Evolutionary conservation across 805 yeast species (phyloP).

Genomic region (Kodamaea kaohsiungensis): DNA sequence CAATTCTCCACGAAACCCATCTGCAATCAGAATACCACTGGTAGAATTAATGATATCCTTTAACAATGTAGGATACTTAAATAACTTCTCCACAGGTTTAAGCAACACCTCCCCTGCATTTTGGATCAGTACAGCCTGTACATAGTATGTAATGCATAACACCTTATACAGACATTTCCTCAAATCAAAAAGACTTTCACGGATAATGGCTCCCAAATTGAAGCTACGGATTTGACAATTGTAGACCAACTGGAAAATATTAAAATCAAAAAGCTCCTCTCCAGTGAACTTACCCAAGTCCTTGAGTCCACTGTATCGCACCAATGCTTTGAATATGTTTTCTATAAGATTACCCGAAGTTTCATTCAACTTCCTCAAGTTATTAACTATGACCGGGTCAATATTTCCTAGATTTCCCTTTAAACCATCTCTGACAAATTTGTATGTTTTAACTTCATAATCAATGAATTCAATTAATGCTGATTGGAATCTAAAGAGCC

Average conservation of each 20-base stretch:
- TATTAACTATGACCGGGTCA: constrained; percentile 47
- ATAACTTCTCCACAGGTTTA: constrained; percentile 7
- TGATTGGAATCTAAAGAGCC: constrained; percentile 15
- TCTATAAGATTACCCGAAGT: background rate
- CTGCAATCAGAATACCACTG: background rate
- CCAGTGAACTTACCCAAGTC: constrained; percentile 11
- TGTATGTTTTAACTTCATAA: constrained; percentile 34
- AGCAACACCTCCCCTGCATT: background rate
- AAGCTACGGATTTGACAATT: constrained; percentile 7
- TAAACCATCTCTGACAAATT: constrained; percentile 27
- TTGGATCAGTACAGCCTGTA: background rate
- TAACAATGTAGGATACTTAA: constrained; percentile 7
- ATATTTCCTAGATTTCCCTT: constrained; percentile 24
- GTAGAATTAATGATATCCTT: constrained; percentile 4
- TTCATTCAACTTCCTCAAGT: constrained; percentile 31
- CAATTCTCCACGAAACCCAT: constrained; percentile 4
- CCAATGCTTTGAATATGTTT: background rate
- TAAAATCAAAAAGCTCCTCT: constrained; percentile 7
- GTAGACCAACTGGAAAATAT: constrained; percentile 10
- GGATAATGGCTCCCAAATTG: constrained; percentile 14
- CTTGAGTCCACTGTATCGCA: constrained; percentile 5
- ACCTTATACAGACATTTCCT: constrained; percentile 1
- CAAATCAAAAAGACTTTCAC: constrained; percentile 6
- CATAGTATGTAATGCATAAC: background rate
- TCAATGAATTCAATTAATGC: constrained; percentile 27